Conservation (phyloP, 2,329 filamentous ascomycete species). For the Scytalidium sp. region DNA sequence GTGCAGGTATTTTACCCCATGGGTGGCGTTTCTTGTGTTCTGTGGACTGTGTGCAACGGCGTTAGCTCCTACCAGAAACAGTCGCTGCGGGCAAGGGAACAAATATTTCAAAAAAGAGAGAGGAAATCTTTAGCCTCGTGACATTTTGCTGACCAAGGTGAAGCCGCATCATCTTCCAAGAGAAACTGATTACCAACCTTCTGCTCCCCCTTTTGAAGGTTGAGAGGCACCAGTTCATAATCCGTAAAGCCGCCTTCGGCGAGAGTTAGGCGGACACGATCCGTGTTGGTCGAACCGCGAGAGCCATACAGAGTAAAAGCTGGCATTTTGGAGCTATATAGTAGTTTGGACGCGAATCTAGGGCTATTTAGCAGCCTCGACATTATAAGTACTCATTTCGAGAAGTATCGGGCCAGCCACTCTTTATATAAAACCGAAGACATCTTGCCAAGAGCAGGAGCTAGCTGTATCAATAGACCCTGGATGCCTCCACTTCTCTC, state of each 20-base stretch:
- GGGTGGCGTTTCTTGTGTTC: conserved; percentile 37
- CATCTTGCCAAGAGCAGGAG: conserved; percentile 13
- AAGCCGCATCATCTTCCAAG: conserved; percentile 15
- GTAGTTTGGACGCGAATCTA: conserved; percentile 23
- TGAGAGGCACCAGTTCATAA: conserved; percentile 35
- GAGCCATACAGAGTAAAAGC: conserved; percentile 39
- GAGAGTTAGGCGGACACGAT: conserved; percentile 39
- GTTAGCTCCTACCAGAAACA: conserved; percentile 22
- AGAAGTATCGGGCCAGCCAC: conserved; percentile 11
- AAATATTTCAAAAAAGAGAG: conserved; percentile 13
- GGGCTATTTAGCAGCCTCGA: conserved; percentile 24
- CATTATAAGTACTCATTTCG: conserved; percentile 22
- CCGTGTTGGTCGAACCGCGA: conserved; percentile 38
- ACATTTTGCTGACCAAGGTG: conserved; percentile 15
- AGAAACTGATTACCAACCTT: conserved; percentile 30
- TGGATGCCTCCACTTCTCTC: conserved; percentile 10
- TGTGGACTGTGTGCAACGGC: conserved; percentile 27
- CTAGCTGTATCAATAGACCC: conserved; percentile 11
- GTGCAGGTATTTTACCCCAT: conserved; percentile 38
- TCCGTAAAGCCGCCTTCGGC: conserved; percentile 41
- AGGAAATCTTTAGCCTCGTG: conserved; percentile 14
- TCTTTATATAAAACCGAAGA: conserved; percentile 13
- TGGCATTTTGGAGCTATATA: conserved; percentile 35
- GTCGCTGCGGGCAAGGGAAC: conserved; percentile 12
- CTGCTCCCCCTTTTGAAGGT: conserved; percentile 38